Conservation (phyloP, 805 yeast genomes). For the Saturnispora zaruensis region DNA sequence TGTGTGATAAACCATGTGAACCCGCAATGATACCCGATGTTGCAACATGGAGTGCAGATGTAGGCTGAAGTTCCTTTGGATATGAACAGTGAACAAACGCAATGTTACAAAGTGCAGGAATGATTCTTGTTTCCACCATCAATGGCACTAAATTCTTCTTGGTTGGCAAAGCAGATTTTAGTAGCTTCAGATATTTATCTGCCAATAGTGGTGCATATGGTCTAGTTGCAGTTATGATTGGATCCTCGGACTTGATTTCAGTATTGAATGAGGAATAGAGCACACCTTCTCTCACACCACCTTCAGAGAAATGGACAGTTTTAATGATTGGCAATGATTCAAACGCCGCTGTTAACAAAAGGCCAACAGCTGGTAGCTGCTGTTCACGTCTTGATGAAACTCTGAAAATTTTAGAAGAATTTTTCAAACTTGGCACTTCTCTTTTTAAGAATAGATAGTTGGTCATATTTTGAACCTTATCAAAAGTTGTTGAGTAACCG, state of each 20-base stretch:
- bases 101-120: conserved; percentile 63
- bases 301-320: conserved; percentile 62
- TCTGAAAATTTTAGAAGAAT: conserved; percentile 36
- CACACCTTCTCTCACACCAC: conserved; percentile 73
- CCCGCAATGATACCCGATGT: conserved; percentile 70
- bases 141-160: conserved; percentile 40
- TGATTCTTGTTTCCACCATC: conserved; percentile 49
- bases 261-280: conserved; percentile 53
- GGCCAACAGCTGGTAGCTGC: conserved; percentile 64
- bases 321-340: conserved; percentile 52
- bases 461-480: conserved; percentile 42
- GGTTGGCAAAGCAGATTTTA: conserved; percentile 49
- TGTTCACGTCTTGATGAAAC: conserved; percentile 57
- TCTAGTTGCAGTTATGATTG: conserved; percentile 56
- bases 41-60: conserved; percentile 64
- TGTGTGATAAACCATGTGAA: conserved; percentile 65
- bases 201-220: conserved; percentile 66
- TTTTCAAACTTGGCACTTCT: conserved; percentile 34
- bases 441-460: conserved; percentile 44
- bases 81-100: conserved; percentile 73
- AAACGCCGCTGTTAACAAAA: conserved; percentile 53
- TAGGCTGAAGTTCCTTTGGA: conserved; percentile 68
- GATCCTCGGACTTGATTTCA: conserved; percentile 55
- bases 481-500: conserved; percentile 54
- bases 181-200: conserved; percentile 43